Conservation (phyloP, 306 rosid genomes). For the Lagenaria siceraria region DNA sequence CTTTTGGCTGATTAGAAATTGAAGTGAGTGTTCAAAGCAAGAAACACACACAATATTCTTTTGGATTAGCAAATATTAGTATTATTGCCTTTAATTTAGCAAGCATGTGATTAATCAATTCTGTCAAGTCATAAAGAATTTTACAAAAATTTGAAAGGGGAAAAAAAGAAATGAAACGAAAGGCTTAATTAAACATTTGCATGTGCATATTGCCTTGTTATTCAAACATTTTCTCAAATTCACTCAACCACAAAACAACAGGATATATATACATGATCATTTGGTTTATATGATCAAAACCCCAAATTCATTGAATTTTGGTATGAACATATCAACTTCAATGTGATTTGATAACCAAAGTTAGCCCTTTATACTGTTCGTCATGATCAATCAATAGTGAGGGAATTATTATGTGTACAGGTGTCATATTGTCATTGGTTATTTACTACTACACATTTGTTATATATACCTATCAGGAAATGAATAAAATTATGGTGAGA, state of each 20-base stretch:
- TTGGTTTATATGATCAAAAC: not conserved
- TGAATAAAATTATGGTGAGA: too few species aligned
- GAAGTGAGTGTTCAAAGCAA: not conserved
- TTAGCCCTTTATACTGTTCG: not conserved
- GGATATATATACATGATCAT: not conserved
- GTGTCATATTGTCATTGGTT: too few species aligned
- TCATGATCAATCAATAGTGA: not conserved
- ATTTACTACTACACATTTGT: too few species aligned
- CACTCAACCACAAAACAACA: too few species aligned
- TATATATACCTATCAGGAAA: too few species aligned
- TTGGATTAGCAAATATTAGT: not conserved
- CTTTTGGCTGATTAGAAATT: not conserved
- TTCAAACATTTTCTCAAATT: not conserved
- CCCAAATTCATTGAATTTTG: not conserved
- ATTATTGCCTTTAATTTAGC: not conserved
- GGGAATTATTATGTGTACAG: too few species aligned
- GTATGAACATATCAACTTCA: not conserved
- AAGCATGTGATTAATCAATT: not conserved
- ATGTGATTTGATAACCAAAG: not conserved
- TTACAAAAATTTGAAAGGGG: not conserved
- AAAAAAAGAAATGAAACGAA: too few species aligned
- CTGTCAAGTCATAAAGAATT: not conserved
- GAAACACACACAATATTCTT: not conserved
- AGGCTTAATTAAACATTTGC: not conserved
- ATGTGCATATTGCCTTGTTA: slow-evolving; percentile 3